Conservation (phyloP, 495 filamentous ascomycete genomes). For the Penicillium flavigenum region DNA sequence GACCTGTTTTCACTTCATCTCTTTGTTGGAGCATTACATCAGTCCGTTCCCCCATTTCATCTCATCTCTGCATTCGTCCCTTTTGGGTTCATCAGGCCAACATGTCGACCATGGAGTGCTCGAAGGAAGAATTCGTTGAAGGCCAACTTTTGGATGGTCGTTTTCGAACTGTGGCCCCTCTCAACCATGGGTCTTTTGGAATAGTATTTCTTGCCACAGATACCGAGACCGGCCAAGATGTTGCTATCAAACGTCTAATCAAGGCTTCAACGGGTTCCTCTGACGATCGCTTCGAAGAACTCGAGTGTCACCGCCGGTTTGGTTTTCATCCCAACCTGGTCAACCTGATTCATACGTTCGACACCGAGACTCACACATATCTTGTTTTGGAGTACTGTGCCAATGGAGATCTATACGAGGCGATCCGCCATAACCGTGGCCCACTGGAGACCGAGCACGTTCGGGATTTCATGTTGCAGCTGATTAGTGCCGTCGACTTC, state of each 20-base stretch:
- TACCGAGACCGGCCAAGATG: conserved; percentile 65
- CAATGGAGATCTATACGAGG: conserved; percentile 97
- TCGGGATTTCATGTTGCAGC: conserved; percentile 92
- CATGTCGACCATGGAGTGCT: conserved; percentile 68
- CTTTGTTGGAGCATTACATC: conserved; percentile 23
- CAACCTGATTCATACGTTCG: conserved; percentile 87
- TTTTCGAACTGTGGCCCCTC: conserved; percentile 84
- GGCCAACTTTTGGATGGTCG: conserved; percentile 78
- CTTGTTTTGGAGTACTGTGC: conserved; percentile 93
- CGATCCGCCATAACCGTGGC: conserved; percentile 82
- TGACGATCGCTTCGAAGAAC: conserved; percentile 86
- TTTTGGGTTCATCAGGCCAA: conserved; percentile 34
- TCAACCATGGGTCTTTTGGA: conserved; percentile 98
- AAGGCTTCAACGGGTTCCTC: conserved; percentile 62
- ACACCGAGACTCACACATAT: conserved; percentile 85
- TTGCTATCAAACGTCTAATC: conserved; percentile 92
- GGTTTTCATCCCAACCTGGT: conserved; percentile 87
- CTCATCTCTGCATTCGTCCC: conserved; percentile 28
- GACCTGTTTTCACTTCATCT: conserved; percentile 22
- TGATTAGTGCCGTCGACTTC: conserved; percentile 84
- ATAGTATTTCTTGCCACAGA: conserved; percentile 95
- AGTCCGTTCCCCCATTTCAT: conserved; percentile 6
- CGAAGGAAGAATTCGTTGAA: conserved; percentile 69
- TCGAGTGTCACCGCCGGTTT: conserved; percentile 75
- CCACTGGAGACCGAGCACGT: conserved; percentile 95